Evolutionary conservation across 495 filamentous ascomycete species (phyloP).

Genomic region (Podospora didyma): DNA sequence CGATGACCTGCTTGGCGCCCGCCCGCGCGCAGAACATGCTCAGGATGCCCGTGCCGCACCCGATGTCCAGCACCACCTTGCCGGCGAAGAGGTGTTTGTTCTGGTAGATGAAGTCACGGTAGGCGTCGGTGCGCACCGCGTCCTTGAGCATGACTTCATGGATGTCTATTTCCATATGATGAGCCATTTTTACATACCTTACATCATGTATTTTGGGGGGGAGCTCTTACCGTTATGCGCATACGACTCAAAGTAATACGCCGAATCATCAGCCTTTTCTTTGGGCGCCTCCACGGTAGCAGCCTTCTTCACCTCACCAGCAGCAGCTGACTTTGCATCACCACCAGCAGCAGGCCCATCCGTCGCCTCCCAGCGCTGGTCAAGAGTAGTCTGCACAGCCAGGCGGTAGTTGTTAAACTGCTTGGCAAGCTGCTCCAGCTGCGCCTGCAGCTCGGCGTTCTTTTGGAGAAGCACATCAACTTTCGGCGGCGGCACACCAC

Average conservation of each 20-base stretch:
- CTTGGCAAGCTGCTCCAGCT: slow-evolving; percentile 57
- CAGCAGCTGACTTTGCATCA: slow-evolving; percentile 1
- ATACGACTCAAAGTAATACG: slow-evolving; percentile 81
- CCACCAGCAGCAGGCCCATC: slow-evolving; percentile 18
- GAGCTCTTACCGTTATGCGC: slow-evolving; percentile 60
- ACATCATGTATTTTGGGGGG: not conserved
- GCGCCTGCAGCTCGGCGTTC: slow-evolving; percentile 64
- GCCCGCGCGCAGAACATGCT: slow-evolving; percentile 93
- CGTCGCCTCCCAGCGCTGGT: slow-evolving; percentile 56
- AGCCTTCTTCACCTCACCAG: slow-evolving; percentile 25
- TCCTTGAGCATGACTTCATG: slow-evolving; percentile 96
- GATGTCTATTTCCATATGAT: slow-evolving; percentile 54
- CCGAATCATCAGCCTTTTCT: slow-evolving; percentile 48
- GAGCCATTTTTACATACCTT: slow-evolving; percentile 20
- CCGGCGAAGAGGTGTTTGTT: slow-evolving; percentile 96
- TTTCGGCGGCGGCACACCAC: too few species aligned
- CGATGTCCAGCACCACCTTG: slow-evolving; percentile 96
- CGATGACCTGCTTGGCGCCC: slow-evolving; percentile 89
- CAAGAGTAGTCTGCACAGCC: slow-evolving; percentile 66
- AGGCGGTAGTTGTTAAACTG: slow-evolving; percentile 71
- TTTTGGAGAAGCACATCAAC: slow-evolving; percentile 47
- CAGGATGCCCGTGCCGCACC: slow-evolving; percentile 82
- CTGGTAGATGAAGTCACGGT: slow-evolving; percentile 96
- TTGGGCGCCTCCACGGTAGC: too few species aligned
- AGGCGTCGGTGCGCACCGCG: slow-evolving; percentile 88